Percentiles rank a stretch among this genome's conserved stretches.
phyloP scores from a whole-genome alignment of 2,329 filamentous ascomycete species.

The Fusarium siculi region DNA sequence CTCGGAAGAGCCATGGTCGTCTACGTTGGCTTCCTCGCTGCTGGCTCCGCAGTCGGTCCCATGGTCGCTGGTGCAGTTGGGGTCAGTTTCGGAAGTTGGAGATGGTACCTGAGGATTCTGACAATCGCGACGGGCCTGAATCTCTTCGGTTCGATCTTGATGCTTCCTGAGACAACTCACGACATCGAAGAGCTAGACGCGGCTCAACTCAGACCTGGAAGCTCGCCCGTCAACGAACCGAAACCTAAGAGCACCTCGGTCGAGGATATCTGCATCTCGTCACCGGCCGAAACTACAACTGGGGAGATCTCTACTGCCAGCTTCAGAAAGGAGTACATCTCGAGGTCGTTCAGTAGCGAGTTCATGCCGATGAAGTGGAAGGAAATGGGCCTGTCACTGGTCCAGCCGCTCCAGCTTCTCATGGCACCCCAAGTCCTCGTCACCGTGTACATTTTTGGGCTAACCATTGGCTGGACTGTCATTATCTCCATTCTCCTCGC shows the following conservation, averaged over 20 bases:
- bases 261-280: not conserved
- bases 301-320: not conserved
- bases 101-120: constrained; percentile 12
- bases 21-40: constrained; percentile 6
- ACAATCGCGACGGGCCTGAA: not conserved
- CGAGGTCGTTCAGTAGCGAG: not conserved
- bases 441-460: constrained; percentile 4
- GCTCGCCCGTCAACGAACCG: not conserved
- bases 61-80: not conserved
- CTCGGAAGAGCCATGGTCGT: constrained; percentile 5
- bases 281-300: not conserved
- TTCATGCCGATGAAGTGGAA: not conserved
- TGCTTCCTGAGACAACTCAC: constrained; percentile 6
- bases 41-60: not conserved
- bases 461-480: constrained; percentile 12
- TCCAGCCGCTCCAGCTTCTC: not conserved
- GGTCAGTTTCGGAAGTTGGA: not conserved
- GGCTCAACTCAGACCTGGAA: not conserved
- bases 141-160: not conserved
- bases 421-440: not conserved
- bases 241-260: not conserved
- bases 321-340: not conserved
- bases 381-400: not conserved
- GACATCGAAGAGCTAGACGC: not conserved
- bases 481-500: not conserved